A percentile compares a stretch with the other conserved stretches of the same genome.
These are phyloP conservation scores for Alnus glutinosa DNA, from an alignment of 306 rosid genomes.

Conservation along the genomic window DNA sequence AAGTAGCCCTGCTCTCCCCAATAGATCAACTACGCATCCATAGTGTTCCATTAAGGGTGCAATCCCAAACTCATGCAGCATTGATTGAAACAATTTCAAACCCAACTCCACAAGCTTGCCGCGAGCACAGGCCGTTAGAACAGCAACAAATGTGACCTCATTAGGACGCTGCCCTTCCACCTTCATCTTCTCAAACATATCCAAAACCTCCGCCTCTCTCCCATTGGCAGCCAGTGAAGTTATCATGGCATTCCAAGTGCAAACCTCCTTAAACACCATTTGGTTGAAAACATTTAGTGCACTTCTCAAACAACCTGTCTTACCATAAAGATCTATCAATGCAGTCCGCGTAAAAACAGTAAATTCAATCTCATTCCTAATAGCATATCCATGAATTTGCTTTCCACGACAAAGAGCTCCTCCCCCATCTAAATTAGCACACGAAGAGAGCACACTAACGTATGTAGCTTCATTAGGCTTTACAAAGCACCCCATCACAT, in stretches of 20 bases:
- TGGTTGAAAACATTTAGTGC: constrained; percentile 43
- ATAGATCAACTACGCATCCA: constrained; percentile 73
- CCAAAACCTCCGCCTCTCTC: constrained; percentile 58
- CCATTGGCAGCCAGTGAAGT: constrained; percentile 68
- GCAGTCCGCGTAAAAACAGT: constrained; percentile 63
- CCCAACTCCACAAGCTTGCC: constrained; percentile 54
- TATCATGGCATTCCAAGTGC: constrained; percentile 88
- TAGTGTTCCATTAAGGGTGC: constrained; percentile 63
- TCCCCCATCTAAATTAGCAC: constrained; percentile 52
- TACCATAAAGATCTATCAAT: constrained; percentile 68
- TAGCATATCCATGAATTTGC: constrained; percentile 56
- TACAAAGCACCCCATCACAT: constrained; percentile 42
- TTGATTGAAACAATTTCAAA: constrained; percentile 52
- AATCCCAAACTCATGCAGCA: constrained; percentile 45
- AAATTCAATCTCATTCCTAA: constrained; percentile 38
- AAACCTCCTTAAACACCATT: constrained; percentile 48
- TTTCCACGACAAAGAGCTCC: constrained; percentile 57
- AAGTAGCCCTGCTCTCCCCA: constrained; percentile 74
- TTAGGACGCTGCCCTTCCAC: constrained; percentile 47
- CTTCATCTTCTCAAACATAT: constrained; percentile 60
- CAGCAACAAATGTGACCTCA: constrained; percentile 58
- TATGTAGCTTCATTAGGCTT: constrained; percentile 81
- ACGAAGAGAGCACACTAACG: constrained; percentile 61
- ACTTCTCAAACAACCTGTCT: constrained; percentile 54
- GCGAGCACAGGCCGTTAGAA: constrained; percentile 78